Conservation (phyloP, 208 protist genomes). For the Endotrypanum monterogeii region DNA sequence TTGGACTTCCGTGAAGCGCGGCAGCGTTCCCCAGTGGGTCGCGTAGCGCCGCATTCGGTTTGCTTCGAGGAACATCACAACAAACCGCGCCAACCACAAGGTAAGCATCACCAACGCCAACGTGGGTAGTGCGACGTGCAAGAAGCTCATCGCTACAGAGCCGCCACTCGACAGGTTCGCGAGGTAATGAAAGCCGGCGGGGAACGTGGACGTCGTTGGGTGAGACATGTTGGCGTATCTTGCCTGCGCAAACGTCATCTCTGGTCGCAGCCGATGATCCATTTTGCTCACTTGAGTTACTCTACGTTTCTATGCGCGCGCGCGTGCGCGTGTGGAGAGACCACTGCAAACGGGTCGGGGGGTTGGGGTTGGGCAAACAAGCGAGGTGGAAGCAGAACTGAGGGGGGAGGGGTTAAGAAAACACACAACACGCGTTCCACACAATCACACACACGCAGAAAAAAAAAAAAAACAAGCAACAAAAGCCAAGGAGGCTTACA, state of each 20-base stretch:
- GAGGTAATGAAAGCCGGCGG: conserved; percentile 13
- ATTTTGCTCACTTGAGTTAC: not conserved
- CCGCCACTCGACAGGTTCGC: conserved; percentile 20
- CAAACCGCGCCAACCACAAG: conserved; percentile 23
- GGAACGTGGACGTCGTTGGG: conserved; percentile 20
- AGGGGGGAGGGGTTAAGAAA: conserved; percentile 5
- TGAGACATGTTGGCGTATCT: conserved; percentile 25
- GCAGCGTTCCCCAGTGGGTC: conserved; percentile 20
- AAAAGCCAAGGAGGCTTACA: not conserved
- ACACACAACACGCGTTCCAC: conserved; percentile 2
- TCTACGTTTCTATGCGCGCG: not conserved
- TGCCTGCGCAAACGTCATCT: conserved; percentile 28
- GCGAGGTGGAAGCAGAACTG: not conserved
- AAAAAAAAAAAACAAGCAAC: no score
- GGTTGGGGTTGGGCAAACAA: no score
- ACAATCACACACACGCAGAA: conserved; percentile 2
- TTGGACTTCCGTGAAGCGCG: conserved; percentile 19
- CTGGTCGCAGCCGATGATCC: conserved; percentile 19
- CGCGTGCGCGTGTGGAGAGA: not conserved
- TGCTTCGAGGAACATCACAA: conserved; percentile 7
- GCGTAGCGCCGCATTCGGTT: conserved; percentile 11
- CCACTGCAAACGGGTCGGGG: no score
- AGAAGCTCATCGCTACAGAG: conserved; percentile 20
- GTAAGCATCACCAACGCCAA: conserved; percentile 29
- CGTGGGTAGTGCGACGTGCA: conserved; percentile 19